Evolutionary conservation across 2,329 filamentous ascomycete species (phyloP).

Genomic region (Colletotrichum sp.): DNA sequence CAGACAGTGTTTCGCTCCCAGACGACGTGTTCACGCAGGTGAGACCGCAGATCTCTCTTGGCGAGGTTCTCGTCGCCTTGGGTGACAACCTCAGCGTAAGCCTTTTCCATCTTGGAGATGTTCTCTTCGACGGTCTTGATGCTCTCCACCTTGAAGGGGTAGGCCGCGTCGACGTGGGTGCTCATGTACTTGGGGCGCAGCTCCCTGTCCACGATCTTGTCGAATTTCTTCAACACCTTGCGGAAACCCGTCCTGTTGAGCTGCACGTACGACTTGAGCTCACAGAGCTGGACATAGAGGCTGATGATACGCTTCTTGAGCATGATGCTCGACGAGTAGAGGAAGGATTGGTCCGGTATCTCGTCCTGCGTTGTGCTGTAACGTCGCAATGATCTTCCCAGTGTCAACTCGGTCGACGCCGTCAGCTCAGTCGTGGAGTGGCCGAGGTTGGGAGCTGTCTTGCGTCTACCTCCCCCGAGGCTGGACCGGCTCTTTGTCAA

Average conservation of each 20-base stretch:
- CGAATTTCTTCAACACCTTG: conserved; percentile 97
- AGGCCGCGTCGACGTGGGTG: conserved; percentile 74
- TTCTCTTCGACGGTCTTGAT: conserved; percentile 72
- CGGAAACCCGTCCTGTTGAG: conserved; percentile 96
- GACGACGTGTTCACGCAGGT: conserved; percentile 94
- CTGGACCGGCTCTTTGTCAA: conserved; percentile 51
- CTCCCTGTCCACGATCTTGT: conserved; percentile 89
- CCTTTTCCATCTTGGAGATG: conserved; percentile 75
- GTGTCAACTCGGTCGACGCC: conserved; percentile 63
- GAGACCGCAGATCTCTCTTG: conserved; percentile 83
- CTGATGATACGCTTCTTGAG: conserved; percentile 90
- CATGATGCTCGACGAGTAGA: conserved; percentile 74
- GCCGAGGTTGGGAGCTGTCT: conserved; percentile 37
- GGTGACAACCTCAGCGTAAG: conserved; percentile 83
- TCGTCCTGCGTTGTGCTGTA: conserved; percentile 76
- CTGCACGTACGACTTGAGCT: conserved; percentile 94
- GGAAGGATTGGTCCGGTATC: conserved; percentile 74
- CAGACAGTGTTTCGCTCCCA: conserved; percentile 99
- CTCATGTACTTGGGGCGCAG: conserved; percentile 80
- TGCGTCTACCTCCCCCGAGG: conserved; percentile 36
- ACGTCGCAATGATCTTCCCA: conserved; percentile 56
- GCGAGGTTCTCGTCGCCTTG: conserved; percentile 78
- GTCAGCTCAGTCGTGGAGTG: conserved; percentile 61
- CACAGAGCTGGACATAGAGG: conserved; percentile 90
- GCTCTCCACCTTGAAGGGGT: conserved; percentile 79